These are phyloP conservation scores for Brettanomyces sp. DNA, from an alignment of 805 yeast species.

Conservation along the genomic window DNA sequence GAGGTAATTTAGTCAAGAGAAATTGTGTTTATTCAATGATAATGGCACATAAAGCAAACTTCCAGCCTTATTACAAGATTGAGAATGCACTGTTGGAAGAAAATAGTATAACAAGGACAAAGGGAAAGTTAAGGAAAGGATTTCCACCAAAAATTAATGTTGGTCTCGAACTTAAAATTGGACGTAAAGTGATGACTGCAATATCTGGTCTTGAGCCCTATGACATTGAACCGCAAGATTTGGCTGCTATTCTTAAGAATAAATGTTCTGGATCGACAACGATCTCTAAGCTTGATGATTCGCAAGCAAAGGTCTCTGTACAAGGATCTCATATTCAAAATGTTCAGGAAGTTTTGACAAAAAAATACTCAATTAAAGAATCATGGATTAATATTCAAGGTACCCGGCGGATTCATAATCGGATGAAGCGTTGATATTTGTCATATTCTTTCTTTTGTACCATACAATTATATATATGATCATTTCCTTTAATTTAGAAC, in stretches of 20 bases:
- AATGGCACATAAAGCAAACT: conserved; percentile 1
- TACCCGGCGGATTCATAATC: no score
- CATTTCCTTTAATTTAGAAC: no score
- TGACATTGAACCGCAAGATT: conserved; percentile 49
- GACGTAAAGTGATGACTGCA: conserved; percentile 74
- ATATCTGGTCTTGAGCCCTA: conserved; percentile 63
- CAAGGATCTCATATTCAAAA: conserved; percentile 82
- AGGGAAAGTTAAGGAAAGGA: conserved; percentile 40
- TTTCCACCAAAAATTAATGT: conserved; percentile 56
- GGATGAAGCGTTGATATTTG: no score
- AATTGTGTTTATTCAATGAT: background rate
- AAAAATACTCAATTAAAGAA: conserved; percentile 52
- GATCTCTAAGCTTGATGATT: conserved; percentile 49
- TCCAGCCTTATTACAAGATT: conserved; percentile 6
- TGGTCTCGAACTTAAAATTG: conserved; percentile 59
- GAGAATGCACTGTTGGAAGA: conserved; percentile 10
- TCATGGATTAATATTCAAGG: conserved; percentile 30
- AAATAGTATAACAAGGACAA: conserved; percentile 6
- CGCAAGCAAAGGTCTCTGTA: conserved; percentile 60
- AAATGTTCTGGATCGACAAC: conserved; percentile 89
- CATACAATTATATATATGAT: no score
- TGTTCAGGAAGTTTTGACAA: conserved; percentile 47
- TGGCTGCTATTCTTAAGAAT: conserved; percentile 62
- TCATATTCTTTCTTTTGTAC: no score
- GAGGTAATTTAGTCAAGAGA: conserved; percentile 11